Conservation (phyloP, 2,329 filamentous ascomycete genomes). For the Phaeoacremonium minimum region DNA sequence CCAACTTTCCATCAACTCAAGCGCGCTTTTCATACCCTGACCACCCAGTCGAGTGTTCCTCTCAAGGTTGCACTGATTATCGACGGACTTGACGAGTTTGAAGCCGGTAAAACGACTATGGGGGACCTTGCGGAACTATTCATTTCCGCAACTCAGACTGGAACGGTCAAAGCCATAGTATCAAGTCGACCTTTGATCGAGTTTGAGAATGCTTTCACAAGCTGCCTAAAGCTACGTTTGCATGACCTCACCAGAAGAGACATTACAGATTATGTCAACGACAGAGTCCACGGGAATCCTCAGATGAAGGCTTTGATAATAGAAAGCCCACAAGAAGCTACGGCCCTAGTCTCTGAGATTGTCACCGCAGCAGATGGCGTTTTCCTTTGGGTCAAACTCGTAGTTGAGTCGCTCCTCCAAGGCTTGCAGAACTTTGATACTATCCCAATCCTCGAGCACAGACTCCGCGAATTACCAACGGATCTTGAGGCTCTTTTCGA, state of each 20-base stretch:
- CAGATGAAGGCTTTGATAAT: not conserved
- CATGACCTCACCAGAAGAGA: not conserved
- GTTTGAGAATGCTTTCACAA: not conserved
- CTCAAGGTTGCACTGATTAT: not conserved
- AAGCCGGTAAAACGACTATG: not conserved
- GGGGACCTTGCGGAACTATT: not conserved
- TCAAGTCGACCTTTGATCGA: not conserved
- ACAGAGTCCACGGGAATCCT: not conserved
- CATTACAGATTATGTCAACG: not conserved
- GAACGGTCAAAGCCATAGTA: no score
- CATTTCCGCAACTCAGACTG: not conserved
- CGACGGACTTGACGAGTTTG: not conserved
- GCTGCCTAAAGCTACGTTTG: not conserved
- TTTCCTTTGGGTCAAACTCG: not conserved
- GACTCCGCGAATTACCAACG: not conserved
- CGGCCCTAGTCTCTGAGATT: not conserved
- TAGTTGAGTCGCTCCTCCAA: not conserved
- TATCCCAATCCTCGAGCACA: not conserved
- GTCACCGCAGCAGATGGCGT: not conserved
- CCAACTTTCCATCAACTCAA: no score
- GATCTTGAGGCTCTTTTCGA: not conserved
- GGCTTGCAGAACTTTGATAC: not conserved
- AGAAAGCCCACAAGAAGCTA: not conserved
- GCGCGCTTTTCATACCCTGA: no score
- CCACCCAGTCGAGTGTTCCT: no score